Percentiles rank a stretch among this genome's conserved stretches.
Conservation (phyloP, 2,329 filamentous ascomycete genomes). For the Fusarium newnesense region DNA sequence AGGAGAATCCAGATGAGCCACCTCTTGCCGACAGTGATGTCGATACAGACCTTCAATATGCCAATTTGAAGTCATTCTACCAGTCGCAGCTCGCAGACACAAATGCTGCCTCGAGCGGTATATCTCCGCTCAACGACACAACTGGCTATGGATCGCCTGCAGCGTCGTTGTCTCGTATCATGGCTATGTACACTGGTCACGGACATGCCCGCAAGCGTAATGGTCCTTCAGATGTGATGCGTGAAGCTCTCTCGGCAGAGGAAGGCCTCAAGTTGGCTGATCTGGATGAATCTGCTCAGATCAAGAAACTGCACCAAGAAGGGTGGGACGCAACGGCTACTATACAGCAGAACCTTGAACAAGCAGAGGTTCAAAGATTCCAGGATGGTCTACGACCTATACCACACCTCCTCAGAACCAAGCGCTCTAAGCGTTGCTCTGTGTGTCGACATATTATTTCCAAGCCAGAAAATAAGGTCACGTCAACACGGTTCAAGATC, state of each 20-base stretch:
- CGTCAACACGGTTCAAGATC: conserved; percentile 91
- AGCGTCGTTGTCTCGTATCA: conserved; percentile 84
- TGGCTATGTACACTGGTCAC: conserved; percentile 85
- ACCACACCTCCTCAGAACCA: conserved; percentile 85
- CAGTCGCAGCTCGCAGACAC: conserved; percentile 77
- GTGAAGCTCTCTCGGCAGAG: conserved; percentile 75
- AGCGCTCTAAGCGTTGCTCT: conserved; percentile 92
- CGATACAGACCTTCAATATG: conserved; percentile 76
- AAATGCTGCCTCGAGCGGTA: conserved; percentile 61
- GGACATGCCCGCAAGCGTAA: conserved; percentile 72
- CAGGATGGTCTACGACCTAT: conserved; percentile 81
- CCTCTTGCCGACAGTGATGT: conserved; percentile 58
- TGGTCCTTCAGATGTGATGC: conserved; percentile 77
- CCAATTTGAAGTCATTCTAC: conserved; percentile 82
- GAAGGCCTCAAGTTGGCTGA: conserved; percentile 77
- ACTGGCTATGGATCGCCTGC: conserved; percentile 78
- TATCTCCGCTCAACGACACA: conserved; percentile 50
- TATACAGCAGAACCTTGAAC: conserved; percentile 58
- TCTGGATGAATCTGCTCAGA: conserved; percentile 69
- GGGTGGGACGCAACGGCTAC: conserved; percentile 73
- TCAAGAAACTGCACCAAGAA: conserved; percentile 66
- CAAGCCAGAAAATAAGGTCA: conserved; percentile 91
- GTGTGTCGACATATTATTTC: conserved; percentile 94
- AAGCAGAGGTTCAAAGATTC: conserved; percentile 70
- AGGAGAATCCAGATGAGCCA: conserved; percentile 54